Conservation (phyloP, 2,329 filamentous ascomycete species). For the Periconia sp. region DNA sequence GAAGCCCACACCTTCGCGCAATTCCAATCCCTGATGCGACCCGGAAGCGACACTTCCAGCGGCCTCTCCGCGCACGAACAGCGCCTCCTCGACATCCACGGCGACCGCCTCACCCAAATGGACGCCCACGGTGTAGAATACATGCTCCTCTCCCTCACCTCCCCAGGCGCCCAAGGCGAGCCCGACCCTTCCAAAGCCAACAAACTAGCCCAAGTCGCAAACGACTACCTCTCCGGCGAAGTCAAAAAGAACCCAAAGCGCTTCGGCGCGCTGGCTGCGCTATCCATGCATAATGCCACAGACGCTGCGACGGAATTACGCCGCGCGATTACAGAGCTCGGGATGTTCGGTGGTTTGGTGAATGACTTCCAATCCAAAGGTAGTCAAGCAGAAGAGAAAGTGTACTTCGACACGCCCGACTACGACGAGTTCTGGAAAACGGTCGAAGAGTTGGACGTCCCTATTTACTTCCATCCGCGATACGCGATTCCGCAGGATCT, state of each 20-base stretch:
- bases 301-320: slow-evolving; percentile 32
- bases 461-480: slow-evolving; percentile 38
- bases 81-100: slow-evolving; percentile 30
- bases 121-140: slow-evolving; percentile 34
- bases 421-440: slow-evolving; percentile 36
- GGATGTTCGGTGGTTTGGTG: slow-evolving; percentile 65
- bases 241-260: slow-evolving; percentile 29
- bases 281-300: slow-evolving; percentile 37
- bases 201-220: slow-evolving; percentile 25
- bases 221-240: slow-evolving; percentile 29
- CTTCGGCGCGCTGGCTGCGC: slow-evolving; percentile 29
- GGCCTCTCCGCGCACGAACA: slow-evolving; percentile 27
- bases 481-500: slow-evolving; percentile 31
- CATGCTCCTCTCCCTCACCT: slow-evolving; percentile 33
- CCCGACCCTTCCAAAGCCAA: slow-evolving; percentile 25
- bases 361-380: slow-evolving; percentile 38
- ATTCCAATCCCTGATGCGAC: slow-evolving; percentile 27
- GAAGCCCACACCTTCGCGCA: slow-evolving; percentile 29
- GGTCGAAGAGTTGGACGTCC: slow-evolving; percentile 35
- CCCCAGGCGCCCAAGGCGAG: slow-evolving; percentile 28
- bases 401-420: slow-evolving; percentile 36
- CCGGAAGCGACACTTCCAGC: slow-evolving; percentile 19
- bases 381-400: slow-evolving; percentile 26
- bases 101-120: slow-evolving; percentile 27
- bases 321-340: slow-evolving; percentile 42